These are phyloP conservation scores for Tylopilus sp. DNA, from an alignment of 768 basidiomycete species.

Conservation along the genomic window DNA sequence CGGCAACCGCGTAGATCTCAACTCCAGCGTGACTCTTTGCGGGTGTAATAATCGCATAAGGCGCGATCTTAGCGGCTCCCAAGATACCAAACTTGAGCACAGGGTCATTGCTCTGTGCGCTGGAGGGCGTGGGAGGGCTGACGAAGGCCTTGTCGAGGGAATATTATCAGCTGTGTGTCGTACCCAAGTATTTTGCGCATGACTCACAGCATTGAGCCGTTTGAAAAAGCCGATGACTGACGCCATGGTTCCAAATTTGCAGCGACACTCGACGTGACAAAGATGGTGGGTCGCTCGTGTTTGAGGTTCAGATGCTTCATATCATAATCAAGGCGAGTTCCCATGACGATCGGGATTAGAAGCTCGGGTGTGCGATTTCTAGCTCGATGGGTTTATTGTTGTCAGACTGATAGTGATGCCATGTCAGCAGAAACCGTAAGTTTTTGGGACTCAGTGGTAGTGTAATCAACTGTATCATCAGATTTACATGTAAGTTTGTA, in stretches of 20 bases:
- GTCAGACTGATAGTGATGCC: too few relatives aligned
- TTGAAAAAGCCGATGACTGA: constrained; percentile 22
- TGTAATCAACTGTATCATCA: too few relatives aligned
- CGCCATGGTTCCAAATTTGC: constrained; percentile 14
- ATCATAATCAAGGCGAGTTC: not conserved
- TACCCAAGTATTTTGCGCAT: constrained; percentile 19
- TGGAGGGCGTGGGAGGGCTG: constrained; percentile 15
- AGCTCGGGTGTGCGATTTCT: too few relatives aligned
- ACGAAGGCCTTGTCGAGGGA: constrained; percentile 18
- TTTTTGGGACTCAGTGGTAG: too few relatives aligned
- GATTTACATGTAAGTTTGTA: too few relatives aligned
- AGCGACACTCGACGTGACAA: not conserved
- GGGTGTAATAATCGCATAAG: constrained; percentile 48
- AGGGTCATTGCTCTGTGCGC: not conserved
- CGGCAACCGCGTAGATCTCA: constrained; percentile 54
- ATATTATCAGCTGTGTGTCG: constrained; percentile 9
- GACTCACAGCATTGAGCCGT: constrained; percentile 24
- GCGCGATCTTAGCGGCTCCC: constrained; percentile 55
- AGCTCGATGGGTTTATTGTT: too few relatives aligned
- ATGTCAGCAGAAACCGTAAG: too few relatives aligned
- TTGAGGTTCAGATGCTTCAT: not conserved
- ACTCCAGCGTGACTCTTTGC: constrained; percentile 54
- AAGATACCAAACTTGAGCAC: constrained; percentile 41
- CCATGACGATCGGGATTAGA: too few relatives aligned
- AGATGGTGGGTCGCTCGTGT: not conserved